A percentile compares a stretch with the other conserved stretches of the same genome.
Evolutionary conservation across 83 land plant genomes (phyloP).

Genomic region (Picea abies): DNA sequence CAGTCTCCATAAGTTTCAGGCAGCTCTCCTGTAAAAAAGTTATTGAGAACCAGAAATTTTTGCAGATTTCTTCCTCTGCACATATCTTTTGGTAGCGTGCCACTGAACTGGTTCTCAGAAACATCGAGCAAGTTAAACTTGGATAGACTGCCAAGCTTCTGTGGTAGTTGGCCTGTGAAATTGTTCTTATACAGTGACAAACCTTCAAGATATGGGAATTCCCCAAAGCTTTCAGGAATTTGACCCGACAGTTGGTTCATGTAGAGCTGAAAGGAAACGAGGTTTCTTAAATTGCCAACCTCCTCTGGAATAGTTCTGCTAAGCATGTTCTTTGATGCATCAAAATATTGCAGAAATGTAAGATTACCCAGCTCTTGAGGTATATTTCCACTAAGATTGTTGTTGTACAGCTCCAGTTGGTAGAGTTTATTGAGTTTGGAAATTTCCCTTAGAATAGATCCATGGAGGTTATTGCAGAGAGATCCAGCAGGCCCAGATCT

Average conservation of each 20-base stretch:
- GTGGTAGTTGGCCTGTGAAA: conserved; percentile 38
- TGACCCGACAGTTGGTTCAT: conserved; percentile 53
- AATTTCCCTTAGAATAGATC: conserved; percentile 56
- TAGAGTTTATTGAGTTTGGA: conserved; percentile 45
- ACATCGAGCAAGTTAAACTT: conserved; percentile 37
- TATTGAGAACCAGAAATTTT: conserved; percentile 26
- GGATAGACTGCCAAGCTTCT: conserved; percentile 20
- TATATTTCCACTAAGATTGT: conserved; percentile 60
- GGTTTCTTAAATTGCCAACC: conserved; percentile 40
- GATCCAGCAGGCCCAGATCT: conserved; percentile 51
- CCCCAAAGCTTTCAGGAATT: conserved; percentile 43
- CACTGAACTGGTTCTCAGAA: conserved; percentile 37
- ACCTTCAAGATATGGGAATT: conserved; percentile 3
- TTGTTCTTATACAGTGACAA: conserved; percentile 35
- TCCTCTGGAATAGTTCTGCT: conserved; percentile 60
- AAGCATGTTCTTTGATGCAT: conserved; percentile 70
- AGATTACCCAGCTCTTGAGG: conserved; percentile 61
- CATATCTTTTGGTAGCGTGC: conserved; percentile 45
- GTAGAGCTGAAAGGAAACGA: conserved; percentile 62
- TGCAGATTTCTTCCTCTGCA: conserved; percentile 40
- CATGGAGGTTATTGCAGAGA: conserved; percentile 61
- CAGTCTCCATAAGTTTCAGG: conserved; percentile 18
- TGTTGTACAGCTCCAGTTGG: conserved; percentile 64
- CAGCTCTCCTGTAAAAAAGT: conserved; percentile 26
- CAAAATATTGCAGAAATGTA: conserved; percentile 47